Percentiles rank a stretch among this genome's conserved stretches.
These are phyloP conservation scores for Fraxinus baroniana DNA, from an alignment of 305 asterid species.

Conservation along the genomic window DNA sequence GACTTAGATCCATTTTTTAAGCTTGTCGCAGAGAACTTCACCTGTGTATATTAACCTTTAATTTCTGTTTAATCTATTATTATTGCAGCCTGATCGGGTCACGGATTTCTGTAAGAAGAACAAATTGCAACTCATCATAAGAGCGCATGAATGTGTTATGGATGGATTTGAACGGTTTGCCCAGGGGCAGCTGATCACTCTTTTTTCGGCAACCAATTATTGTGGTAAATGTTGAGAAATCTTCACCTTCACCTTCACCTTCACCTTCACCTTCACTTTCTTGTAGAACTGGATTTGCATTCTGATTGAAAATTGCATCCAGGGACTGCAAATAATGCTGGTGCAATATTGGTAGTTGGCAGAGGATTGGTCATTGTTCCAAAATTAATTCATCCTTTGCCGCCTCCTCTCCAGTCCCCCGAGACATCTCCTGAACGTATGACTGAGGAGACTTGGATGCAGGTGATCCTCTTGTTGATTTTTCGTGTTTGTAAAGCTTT, in stretches of 20 bases:
- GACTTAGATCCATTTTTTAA: background rate
- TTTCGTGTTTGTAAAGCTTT: background rate
- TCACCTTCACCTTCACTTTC: background rate
- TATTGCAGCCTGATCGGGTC: constrained; percentile 15
- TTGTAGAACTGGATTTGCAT: background rate
- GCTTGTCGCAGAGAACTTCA: background rate
- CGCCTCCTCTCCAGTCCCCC: constrained; percentile 91
- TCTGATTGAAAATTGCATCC: constrained; percentile 28
- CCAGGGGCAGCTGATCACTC: constrained; percentile 96
- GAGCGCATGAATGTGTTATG: constrained; percentile 15
- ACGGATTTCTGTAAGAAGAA: constrained; percentile 92
- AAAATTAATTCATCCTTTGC: constrained; percentile 90
- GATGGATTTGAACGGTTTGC: constrained; percentile 84
- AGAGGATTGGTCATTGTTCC: constrained; percentile 92
- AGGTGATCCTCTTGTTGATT: constrained; percentile 42
- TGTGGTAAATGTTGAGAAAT: constrained; percentile 62
- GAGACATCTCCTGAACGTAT: constrained; percentile 93
- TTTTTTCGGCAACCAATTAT: constrained; percentile 98
- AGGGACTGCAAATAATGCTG: constrained; percentile 98
- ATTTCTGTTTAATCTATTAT: background rate
- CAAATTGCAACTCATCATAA: constrained; percentile 26
- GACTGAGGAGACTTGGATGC: constrained; percentile 92
- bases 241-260: background rate
- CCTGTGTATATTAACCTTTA: background rate
- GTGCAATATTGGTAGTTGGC: constrained; percentile 96